Base-by-base conservation (phyloP, 345 rosid species). In the Camelina neglecta region DNA sequence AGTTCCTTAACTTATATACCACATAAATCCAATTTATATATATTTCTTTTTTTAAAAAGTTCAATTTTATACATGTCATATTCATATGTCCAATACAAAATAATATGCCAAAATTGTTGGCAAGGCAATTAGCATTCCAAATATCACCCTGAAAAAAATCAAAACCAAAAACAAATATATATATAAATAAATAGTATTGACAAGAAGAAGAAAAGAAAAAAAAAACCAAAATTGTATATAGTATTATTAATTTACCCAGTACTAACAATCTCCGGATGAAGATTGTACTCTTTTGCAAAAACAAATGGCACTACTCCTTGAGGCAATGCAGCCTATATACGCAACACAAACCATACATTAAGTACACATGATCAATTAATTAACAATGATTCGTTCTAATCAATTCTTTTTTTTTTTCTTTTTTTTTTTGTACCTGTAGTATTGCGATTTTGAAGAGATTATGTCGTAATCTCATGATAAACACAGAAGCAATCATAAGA, bases 241-340 rank as follows among this genome's bases (percentile, higher is more conserved):
- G 90, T 11, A 42, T 24, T 29, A 29, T 29, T 29, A 29, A 23
- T 31, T 26, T 31, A 93, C 96, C 88, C 89, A 7, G 98, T 89
- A 81, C 98, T 89, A 33, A 90, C 39, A 36, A 90, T 59, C 45
- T 94, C 91, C 2, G 97, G 95, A 85, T 92, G 80, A 76, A 90
- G 83, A 75, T 89, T 83, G 55, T 92, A 94, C 75, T 94, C 95
- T 83, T 87, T 92, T 7, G 98, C 96, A 29, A 94, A 90, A 33
- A 94, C 96, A 74, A 94, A 90, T 20, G 97, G 96, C 49, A 92
- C 96, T 0, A 94, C 79, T 59, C 95, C 98, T 82, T 88, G 98
- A 50, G 96, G 96, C 70, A 94, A 86, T 80, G 97, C 91, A 55
- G 97, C 96, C 98, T 29, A 29, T 4, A 26, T 26, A 26, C 31